Percentiles rank a stretch among this genome's conserved stretches.
Conservation (phyloP, 345 rosid species). For the Combretum micranthum region DNA sequence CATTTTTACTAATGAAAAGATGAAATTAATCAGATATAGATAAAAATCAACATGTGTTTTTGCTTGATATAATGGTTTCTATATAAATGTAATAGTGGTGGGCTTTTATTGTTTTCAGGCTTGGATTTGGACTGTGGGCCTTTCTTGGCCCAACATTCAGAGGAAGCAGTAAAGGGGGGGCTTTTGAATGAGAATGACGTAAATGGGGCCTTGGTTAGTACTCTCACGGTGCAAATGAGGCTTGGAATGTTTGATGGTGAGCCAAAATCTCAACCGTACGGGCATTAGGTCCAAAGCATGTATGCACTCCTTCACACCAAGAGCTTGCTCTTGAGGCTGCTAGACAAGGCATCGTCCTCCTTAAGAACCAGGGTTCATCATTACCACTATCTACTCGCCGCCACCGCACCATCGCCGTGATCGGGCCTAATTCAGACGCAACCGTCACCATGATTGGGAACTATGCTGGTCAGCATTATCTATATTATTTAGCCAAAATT, state of each 20-base stretch:
- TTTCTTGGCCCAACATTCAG: constrained; percentile 42
- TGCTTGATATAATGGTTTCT: neutral
- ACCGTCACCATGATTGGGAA: constrained; percentile 85
- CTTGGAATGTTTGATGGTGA: constrained; percentile 83
- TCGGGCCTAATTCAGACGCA: constrained; percentile 77
- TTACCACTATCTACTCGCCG: constrained; percentile 54
- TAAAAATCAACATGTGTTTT: too few relatives aligned
- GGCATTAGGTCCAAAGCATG: constrained; percentile 63
- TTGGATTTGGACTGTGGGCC: constrained; percentile 91
- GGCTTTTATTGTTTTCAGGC: constrained; percentile 39
- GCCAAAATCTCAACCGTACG: constrained; percentile 45
- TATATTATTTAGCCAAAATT: too few relatives aligned
- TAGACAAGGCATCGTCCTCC: constrained; percentile 80
- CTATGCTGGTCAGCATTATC: constrained; percentile 56
- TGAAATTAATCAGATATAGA: too few relatives aligned
- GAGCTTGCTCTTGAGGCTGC: constrained; percentile 88
- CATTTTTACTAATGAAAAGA: too few relatives aligned
- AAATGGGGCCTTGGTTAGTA: constrained; percentile 55
- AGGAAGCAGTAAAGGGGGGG: constrained; percentile 38
- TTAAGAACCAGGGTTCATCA: constrained; percentile 52
- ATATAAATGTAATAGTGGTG: neutral
- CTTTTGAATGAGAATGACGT: constrained; percentile 47
- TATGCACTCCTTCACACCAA: constrained; percentile 67
- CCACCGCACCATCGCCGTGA: constrained; percentile 57
- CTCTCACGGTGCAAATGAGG: constrained; percentile 79